These are phyloP conservation scores for Chlamydomonas asymmetrica DNA, from an alignment of 139 green algal genomes.

Conservation along the genomic window DNA sequence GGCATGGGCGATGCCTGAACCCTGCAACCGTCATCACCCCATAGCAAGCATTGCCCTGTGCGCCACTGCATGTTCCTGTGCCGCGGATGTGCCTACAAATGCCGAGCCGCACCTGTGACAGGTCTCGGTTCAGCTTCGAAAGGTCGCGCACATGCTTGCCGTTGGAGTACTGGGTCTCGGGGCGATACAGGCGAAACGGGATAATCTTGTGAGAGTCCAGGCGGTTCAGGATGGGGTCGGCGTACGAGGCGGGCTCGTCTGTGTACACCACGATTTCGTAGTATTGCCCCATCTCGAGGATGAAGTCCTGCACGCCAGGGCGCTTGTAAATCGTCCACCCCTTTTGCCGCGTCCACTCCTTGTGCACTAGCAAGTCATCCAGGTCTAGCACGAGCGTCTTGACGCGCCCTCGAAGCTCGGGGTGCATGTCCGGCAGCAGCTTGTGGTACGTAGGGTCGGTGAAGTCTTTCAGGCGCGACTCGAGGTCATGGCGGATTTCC, in stretches of 20 bases:
- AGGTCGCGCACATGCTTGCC: conserved; percentile 92
- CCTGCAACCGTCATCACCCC: no score
- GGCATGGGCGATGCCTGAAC: no score
- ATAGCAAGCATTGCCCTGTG: no score
- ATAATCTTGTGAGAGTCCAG: conserved; percentile 75
- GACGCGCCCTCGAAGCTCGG: conserved; percentile 47
- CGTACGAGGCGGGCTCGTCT: conserved; percentile 80
- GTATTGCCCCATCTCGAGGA: conserved; percentile 83
- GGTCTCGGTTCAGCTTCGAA: conserved; percentile 94
- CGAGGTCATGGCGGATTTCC: conserved; percentile 49
- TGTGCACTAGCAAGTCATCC: conserved; percentile 90
- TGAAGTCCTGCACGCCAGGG: conserved; percentile 82
- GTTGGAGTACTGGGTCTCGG: conserved; percentile 87
- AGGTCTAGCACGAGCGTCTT: conserved; percentile 97
- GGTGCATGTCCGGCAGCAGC: conserved; percentile 88
- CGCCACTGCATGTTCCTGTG: no score
- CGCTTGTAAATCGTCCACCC: conserved; percentile 90
- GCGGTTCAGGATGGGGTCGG: conserved; percentile 90
- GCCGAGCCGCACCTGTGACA: conserved; percentile 59
- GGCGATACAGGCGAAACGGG: conserved; percentile 76
- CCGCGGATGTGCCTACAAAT: no score
- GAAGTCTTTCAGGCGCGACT: conserved; percentile 70
- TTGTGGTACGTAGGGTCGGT: conserved; percentile 84
- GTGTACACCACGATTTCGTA: conserved; percentile 95
- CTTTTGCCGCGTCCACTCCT: conserved; percentile 86